Evolutionary conservation across 2,329 filamentous ascomycete genomes (phyloP).

Genomic region (Neopestalotiopsis sp.): DNA sequence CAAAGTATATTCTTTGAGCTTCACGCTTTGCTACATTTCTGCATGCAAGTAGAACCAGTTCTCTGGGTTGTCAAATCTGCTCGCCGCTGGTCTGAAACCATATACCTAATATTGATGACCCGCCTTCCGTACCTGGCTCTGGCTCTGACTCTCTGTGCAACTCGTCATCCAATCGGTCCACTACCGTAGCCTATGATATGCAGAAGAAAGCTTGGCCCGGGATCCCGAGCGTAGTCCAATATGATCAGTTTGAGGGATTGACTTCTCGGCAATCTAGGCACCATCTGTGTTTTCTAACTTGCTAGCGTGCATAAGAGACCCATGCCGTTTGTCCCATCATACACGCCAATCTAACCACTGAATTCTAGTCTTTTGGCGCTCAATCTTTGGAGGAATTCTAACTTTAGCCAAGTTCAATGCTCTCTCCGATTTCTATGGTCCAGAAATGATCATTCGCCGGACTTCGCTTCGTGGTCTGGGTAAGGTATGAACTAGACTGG

Average conservation of each 20-base stretch:
- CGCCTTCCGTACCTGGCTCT: constrained; percentile 9
- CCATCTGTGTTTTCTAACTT: background rate
- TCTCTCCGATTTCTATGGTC: background rate
- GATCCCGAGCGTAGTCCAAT: background rate
- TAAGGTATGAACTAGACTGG: background rate
- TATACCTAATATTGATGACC: constrained; percentile 2
- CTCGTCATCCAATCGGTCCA: constrained; percentile 10
- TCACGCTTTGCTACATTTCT: too few relatives aligned
- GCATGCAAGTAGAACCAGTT: background rate
- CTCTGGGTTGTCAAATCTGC: background rate
- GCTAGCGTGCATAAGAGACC: background rate
- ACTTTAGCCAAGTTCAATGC: background rate
- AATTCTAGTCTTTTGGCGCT: background rate
- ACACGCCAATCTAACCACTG: background rate
- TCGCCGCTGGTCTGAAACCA: background rate
- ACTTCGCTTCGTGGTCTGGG: background rate
- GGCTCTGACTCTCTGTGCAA: background rate
- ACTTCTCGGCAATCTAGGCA: constrained; percentile 3
- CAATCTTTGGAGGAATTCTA: background rate
- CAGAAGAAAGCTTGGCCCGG: background rate
- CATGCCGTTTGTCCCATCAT: background rate
- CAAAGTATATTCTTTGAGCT: too few relatives aligned
- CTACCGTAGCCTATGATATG: background rate
- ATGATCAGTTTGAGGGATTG: background rate
- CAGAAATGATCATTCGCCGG: background rate